Evolutionary conservation across 2,329 filamentous ascomycete species (phyloP), one percentile per base, ranked within the genome.

Genomic region (Cucurbitaria berberidis): DNA sequence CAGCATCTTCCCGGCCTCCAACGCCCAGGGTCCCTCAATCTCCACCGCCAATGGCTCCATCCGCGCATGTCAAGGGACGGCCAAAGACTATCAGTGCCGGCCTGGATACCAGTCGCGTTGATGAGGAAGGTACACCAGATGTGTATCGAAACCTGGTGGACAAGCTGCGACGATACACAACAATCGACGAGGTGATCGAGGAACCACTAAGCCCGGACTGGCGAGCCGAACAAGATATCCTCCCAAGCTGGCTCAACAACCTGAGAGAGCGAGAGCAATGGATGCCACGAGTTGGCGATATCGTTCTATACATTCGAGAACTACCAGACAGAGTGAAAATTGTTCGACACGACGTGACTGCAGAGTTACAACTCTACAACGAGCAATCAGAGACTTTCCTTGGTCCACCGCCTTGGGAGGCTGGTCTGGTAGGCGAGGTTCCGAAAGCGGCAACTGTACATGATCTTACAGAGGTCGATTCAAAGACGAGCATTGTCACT

Each of bases 131-230:
- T 0, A 82, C 76, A 0, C 79, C 80, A 1, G 83, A 86, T 56
- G 71, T 84, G 0, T 84, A 80, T 57, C 80, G 82, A 8, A 73
- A 74, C 19, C 66, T 82, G 0, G 72, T 86, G 7, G 75, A 79
- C 56, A 77, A 78, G 48, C 72, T 86, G 4, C 76, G 79, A 36
- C 68, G 71, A 0, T 67, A 74, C 3, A 70, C 72, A 0, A 63
- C 50, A 0, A 45, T 84, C 0, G 78, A 83, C 39, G 73, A 80
- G 46, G 49, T 67, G 0, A 80, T 87, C 24, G 60, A 66, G 8
- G 83, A 87, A 52, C 69, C 70, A 0, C 62, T 78, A 15, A 85
- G 82, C 21, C 77, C 84, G 55, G 84, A 87, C 58, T 87, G 84
- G 84, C 73, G 79, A 32, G 77, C 80, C 0, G 81, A 84, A 38